Conservation (phyloP, 2,329 filamentous ascomycete species). For the Colletotrichum coccodes region DNA sequence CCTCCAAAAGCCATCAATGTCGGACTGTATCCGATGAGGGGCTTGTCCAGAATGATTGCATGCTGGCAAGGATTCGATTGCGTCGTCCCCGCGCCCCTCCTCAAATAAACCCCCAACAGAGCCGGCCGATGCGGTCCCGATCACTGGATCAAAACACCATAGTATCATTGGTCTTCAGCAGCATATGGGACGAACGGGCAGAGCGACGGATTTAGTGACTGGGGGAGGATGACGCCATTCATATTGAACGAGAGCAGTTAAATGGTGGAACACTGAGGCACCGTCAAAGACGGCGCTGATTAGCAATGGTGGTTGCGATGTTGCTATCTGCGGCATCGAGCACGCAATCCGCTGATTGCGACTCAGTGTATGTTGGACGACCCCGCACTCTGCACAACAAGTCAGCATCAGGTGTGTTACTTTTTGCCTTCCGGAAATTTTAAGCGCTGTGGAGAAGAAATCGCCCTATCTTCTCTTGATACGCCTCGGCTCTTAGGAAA, state of each 20-base stretch:
- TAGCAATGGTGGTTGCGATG: slow-evolving; percentile 25
- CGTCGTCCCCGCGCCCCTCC: slow-evolving; percentile 35
- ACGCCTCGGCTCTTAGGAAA: too few relatives aligned
- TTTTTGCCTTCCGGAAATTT: neutral
- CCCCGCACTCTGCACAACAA: slow-evolving; percentile 21
- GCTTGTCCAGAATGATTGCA: slow-evolving; percentile 21
- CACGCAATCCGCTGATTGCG: slow-evolving; percentile 28
- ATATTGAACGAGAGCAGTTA: neutral
- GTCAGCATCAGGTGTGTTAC: neutral
- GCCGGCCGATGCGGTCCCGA: slow-evolving; percentile 19
- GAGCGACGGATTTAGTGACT: neutral
- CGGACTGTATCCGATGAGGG: slow-evolving; percentile 22
- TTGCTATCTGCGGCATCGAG: slow-evolving; percentile 27
- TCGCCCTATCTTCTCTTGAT: neutral
- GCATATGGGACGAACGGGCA: slow-evolving; percentile 1
- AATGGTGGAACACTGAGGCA: neutral
- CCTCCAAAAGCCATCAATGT: neutral
- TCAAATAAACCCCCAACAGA: neutral
- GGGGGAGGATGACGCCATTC: slow-evolving; percentile 27
- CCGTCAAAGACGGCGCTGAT: slow-evolving; percentile 5
- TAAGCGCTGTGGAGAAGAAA: neutral
- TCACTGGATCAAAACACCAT: neutral
- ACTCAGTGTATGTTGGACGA: neutral
- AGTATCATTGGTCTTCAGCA: slow-evolving; percentile 9
- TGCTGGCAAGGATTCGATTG: slow-evolving; percentile 64